Conservation (phyloP, 2,329 filamentous ascomycete species). For the Hymenoscyphus fructigenus region DNA sequence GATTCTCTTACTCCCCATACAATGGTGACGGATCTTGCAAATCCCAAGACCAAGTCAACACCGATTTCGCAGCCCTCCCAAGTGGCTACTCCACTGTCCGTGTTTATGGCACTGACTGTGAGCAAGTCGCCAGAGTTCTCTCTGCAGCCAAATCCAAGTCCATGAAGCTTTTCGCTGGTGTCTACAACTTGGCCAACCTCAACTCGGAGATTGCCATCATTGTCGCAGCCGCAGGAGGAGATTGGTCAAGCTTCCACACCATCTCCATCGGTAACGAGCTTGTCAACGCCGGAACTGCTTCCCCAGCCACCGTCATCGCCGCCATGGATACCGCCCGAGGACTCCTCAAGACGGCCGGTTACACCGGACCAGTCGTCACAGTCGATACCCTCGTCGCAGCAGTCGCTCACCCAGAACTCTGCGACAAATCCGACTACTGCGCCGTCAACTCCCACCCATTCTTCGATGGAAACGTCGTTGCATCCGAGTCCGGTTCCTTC, state of each 20-base stretch:
- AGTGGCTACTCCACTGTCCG: constrained; percentile 63
- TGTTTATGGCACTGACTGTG: constrained; percentile 78
- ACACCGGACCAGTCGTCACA: constrained; percentile 70
- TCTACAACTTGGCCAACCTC: constrained; percentile 63
- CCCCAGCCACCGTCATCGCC: constrained; percentile 52
- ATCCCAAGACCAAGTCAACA: constrained; percentile 56
- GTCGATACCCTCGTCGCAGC: constrained; percentile 76
- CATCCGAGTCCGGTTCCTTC: constrained; percentile 65
- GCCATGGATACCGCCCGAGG: constrained; percentile 58
- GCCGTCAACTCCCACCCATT: constrained; percentile 82
- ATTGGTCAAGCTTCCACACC: constrained; percentile 70
- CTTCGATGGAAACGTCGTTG: constrained; percentile 66
- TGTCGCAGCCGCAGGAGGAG: constrained; percentile 54
- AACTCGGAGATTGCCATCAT: constrained; percentile 59
- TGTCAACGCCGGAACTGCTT: constrained; percentile 62
- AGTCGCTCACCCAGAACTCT: constrained; percentile 66
- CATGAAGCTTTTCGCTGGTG: constrained; percentile 72
- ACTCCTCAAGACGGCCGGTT: constrained; percentile 62
- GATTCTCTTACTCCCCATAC: constrained; percentile 60
- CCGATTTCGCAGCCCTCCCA: constrained; percentile 59
- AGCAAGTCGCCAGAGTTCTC: constrained; percentile 65
- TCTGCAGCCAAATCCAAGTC: constrained; percentile 61
- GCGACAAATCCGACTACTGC: constrained; percentile 72
- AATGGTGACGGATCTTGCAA: constrained; percentile 64
- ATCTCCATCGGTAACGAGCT: constrained; percentile 80